These are phyloP conservation scores for Amauroascus niger DNA, from an alignment of 2,329 filamentous ascomycete genomes.

Conservation along the genomic window DNA sequence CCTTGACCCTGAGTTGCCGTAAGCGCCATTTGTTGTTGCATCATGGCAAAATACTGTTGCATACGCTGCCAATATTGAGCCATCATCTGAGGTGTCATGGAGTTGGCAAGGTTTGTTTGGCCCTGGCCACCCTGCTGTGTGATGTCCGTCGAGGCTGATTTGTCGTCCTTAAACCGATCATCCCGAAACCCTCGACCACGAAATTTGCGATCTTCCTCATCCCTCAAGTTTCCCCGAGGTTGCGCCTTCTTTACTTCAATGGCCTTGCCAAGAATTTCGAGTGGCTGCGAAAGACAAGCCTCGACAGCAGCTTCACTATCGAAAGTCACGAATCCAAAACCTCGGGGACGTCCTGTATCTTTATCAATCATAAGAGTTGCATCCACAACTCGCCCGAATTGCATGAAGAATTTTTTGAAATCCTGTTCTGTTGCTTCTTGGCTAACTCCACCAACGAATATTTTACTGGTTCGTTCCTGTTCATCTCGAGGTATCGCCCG, in stretches of 20 bases:
- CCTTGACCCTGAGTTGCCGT: conserved; percentile 37
- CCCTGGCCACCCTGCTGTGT: conserved; percentile 40
- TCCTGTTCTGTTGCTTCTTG: conserved; percentile 95
- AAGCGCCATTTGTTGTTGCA: conserved; percentile 78
- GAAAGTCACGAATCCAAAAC: conserved; percentile 97
- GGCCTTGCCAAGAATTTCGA: conserved; percentile 89
- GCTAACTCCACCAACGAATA: conserved; percentile 94
- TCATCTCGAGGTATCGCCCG: conserved; percentile 94
- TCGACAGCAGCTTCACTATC: conserved; percentile 94
- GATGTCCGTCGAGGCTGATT: conserved; percentile 29
- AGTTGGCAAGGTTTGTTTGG: conserved; percentile 38
- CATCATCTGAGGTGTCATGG: conserved; percentile 95
- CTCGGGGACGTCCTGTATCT: conserved; percentile 90
- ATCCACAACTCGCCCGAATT: conserved; percentile 92
- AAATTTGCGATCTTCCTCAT: conserved; percentile 64
- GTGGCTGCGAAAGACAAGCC: conserved; percentile 68
- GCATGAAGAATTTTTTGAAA: conserved; percentile 92
- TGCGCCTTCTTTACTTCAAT: conserved; percentile 99
- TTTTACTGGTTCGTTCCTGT: conserved; percentile 96
- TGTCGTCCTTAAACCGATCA: conserved; percentile 35
- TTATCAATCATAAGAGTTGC: conserved; percentile 99
- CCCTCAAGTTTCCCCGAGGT: conserved; percentile 83
- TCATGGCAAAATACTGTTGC: conserved; percentile 93
- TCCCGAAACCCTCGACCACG: conserved; percentile 40
- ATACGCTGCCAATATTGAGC: conserved; percentile 97